phyloP scores from a whole-genome alignment of 129 eudicot genomes.

The Tagetes patula region DNA sequence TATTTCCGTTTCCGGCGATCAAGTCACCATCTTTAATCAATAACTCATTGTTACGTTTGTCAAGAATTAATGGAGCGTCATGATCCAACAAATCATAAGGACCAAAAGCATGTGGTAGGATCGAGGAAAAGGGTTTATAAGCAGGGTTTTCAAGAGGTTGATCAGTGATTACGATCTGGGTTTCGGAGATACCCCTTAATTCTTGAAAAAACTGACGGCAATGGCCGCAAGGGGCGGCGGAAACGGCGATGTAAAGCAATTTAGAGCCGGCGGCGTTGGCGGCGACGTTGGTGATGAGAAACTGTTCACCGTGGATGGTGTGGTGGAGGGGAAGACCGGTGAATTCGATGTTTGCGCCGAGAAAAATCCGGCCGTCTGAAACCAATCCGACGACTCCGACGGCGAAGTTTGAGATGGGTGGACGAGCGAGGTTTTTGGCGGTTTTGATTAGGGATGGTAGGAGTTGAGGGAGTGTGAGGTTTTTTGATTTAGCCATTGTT shows the following conservation, averaged over 20 bases:
- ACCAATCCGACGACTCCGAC: slow-evolving; percentile 79
- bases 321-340: slow-evolving; percentile 78
- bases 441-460: slow-evolving; percentile 65
- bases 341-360: slow-evolving; percentile 82
- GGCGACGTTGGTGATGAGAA: slow-evolving; percentile 67
- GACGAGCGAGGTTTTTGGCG: slow-evolving; percentile 58
- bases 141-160: slow-evolving; percentile 4
- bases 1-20: neutral
- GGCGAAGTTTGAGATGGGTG: slow-evolving; percentile 68
- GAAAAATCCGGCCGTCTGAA: slow-evolving; percentile 77
- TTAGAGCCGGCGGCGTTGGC: slow-evolving; percentile 44
- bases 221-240: slow-evolving; percentile 95
- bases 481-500: slow-evolving; percentile 45
- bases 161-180: slow-evolving; percentile 49
- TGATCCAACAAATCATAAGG: slow-evolving; percentile 62
- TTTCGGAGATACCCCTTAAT: slow-evolving; percentile 48
- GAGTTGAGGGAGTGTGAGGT: slow-evolving; percentile 60
- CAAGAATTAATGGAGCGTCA: slow-evolving; percentile 62
- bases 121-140: slow-evolving; percentile 41
- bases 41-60: slow-evolving; percentile 46
- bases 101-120: slow-evolving; percentile 64
- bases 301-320: slow-evolving; percentile 90
- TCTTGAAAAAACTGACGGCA: slow-evolving; percentile 95
- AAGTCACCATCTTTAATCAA: slow-evolving; percentile 13
- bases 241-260: slow-evolving; percentile 60